Conservation (phyloP, 1,284 basidiomycete genomes). For the Phylloporus sp. region DNA sequence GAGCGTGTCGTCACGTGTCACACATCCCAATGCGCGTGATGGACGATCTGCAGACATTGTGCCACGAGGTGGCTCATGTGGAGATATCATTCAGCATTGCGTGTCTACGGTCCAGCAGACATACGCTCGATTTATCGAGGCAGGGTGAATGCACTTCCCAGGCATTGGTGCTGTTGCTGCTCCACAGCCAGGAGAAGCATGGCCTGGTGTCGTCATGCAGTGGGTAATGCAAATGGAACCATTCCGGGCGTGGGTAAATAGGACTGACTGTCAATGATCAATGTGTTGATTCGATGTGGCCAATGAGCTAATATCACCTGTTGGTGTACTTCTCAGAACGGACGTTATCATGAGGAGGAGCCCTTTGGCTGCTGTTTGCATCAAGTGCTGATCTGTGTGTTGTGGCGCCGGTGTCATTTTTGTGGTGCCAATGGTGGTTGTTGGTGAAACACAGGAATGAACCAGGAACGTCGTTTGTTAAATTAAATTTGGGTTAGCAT, state of each 20-base stretch:
- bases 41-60: no score
- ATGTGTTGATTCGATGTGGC: slow-evolving; percentile 4
- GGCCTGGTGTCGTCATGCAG: neutral
- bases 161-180: no score
- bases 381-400: slow-evolving; percentile 4
- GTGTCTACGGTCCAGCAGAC: no score
- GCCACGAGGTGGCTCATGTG: no score
- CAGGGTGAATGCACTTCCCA: no score
- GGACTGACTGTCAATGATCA: slow-evolving; percentile 8
- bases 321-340: neutral
- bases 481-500: neutral
- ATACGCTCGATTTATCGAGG: no score
- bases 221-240: neutral
- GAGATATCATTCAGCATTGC: neutral
- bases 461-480: neutral
- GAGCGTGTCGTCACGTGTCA: slow-evolving; percentile 29
- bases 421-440: neutral
- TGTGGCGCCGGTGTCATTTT: neutral
- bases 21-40: neutral
- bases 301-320: neutral
- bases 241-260: no score
- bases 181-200: no score
- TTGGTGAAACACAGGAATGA: slow-evolving; percentile 8
- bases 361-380: neutral
- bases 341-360: slow-evolving; percentile 1